phyloP scores from a whole-genome alignment of 441 rosid genomes.

The Brassica balearica region DNA sequence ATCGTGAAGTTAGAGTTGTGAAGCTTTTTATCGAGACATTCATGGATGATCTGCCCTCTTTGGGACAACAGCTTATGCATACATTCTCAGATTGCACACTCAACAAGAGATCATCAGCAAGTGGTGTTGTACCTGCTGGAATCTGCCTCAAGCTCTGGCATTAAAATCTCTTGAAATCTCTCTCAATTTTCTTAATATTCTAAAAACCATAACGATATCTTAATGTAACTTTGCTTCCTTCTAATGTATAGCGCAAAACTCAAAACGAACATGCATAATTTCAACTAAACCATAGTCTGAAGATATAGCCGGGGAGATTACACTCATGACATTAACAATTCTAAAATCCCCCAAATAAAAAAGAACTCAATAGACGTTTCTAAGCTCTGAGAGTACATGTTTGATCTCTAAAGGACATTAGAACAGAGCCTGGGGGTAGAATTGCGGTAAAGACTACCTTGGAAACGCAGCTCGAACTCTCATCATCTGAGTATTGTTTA shows the following conservation, averaged over 20 bases:
- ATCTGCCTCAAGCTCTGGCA: slow-evolving; percentile 98
- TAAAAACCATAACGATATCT: not conserved
- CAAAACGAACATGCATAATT: slow-evolving; percentile 10
- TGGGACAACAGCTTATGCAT: slow-evolving; percentile 91
- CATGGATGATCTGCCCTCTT: slow-evolving; percentile 75
- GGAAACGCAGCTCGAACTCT: slow-evolving; percentile 22
- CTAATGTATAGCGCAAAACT: slow-evolving; percentile 1
- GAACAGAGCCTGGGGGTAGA: slow-evolving; percentile 24
- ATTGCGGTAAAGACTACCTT: slow-evolving; percentile 11
- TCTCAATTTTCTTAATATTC: slow-evolving; percentile 1
- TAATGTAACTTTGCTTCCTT: not conserved
- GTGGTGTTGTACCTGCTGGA: slow-evolving; percentile 69
- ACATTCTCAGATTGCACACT: slow-evolving; percentile 79
- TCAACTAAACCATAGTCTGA: slow-evolving; percentile 25
- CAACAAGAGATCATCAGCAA: slow-evolving; percentile 53
- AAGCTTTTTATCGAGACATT: slow-evolving; percentile 82
- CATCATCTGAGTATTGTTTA: not conserved
- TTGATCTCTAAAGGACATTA: slow-evolving; percentile 19
- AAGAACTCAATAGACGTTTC: slow-evolving; percentile 12
- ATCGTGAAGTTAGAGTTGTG: slow-evolving; percentile 76
- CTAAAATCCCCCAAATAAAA: not conserved
- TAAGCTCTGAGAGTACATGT: slow-evolving; percentile 25
- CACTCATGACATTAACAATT: slow-evolving; percentile 22
- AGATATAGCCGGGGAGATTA: slow-evolving; percentile 13
- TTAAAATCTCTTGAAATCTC: slow-evolving; percentile 38